Conservation (phyloP, 108 stramenopile species). For the Fistulifera pelliculosa region DNA sequence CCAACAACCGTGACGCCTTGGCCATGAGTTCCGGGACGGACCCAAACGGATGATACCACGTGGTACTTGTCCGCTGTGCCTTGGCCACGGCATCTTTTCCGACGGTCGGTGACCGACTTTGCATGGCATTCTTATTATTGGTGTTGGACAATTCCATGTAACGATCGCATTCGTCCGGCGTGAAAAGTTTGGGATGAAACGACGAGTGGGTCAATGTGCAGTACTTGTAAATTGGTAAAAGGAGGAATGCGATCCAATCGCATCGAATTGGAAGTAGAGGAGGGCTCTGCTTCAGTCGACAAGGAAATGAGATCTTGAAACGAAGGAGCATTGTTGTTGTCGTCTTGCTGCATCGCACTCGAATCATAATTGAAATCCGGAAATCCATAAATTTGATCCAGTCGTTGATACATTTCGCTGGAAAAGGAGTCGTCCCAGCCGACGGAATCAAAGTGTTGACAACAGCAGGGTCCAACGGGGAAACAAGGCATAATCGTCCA, state of each 20-base stretch:
- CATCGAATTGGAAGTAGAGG: neutral
- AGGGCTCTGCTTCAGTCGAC: constrained; percentile 6
- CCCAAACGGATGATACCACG: constrained; percentile 63
- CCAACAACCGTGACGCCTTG: constrained; percentile 46
- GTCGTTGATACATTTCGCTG: constrained; percentile 67
- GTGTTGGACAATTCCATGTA: constrained; percentile 47
- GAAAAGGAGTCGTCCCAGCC: constrained; percentile 22
- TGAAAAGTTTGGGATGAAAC: constrained; percentile 68
- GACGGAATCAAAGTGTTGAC: constrained; percentile 43
- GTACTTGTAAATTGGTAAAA: constrained; percentile 53
- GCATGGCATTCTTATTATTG: constrained; percentile 14
- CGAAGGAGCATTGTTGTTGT: too few relatives aligned
- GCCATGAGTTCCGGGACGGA: constrained; percentile 46
- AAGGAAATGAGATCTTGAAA: neutral
- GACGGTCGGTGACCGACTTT: constrained; percentile 67
- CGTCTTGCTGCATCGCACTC: neutral
- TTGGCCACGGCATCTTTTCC: constrained; percentile 48
- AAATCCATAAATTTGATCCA: constrained; percentile 80
- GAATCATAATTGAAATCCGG: constrained; percentile 55
- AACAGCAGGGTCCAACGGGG: constrained; percentile 56
- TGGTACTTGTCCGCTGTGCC: constrained; percentile 66
- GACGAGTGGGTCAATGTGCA: constrained; percentile 75
- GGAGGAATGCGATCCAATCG: constrained; percentile 29
- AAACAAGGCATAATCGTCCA: constrained; percentile 40
- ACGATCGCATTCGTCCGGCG: constrained; percentile 60